A percentile compares a stretch with the other conserved stretches of the same genome.
phyloP scores from a whole-genome alignment of 352 stramenopile species.

The Hyaloperonospora arabidopsidis region DNA sequence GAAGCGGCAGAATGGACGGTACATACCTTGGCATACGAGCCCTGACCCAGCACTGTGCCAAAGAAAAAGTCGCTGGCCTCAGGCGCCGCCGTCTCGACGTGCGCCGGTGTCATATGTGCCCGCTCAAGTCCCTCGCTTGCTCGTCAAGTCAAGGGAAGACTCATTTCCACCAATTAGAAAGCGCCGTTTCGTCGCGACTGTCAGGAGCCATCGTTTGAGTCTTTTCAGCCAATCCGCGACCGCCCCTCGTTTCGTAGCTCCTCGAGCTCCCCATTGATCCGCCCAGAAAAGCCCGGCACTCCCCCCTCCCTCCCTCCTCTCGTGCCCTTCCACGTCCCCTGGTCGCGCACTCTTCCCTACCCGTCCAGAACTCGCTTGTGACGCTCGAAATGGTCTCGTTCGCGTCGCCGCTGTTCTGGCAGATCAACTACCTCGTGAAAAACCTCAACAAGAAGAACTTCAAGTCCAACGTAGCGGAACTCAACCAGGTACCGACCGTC shows the following conservation, averaged over 20 bases:
- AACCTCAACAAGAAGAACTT: slow-evolving; percentile 93
- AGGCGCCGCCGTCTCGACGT: slow-evolving; percentile 57
- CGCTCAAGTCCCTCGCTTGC: not conserved
- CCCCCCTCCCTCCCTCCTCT: not conserved
- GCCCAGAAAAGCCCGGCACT: slow-evolving; percentile 15
- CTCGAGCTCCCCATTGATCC: slow-evolving; percentile 12
- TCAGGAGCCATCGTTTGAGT: not conserved
- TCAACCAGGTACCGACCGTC: slow-evolving; percentile 85
- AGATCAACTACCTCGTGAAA: slow-evolving; percentile 90
- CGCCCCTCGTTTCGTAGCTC: slow-evolving; percentile 18
- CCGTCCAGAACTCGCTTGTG: not conserved
- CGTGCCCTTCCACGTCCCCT: slow-evolving; percentile 1
- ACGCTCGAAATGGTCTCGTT: slow-evolving; percentile 74
- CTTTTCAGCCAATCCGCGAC: slow-evolving; percentile 4
- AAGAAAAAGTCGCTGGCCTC: slow-evolving; percentile 83
- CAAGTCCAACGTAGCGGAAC: slow-evolving; percentile 87
- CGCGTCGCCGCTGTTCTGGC: slow-evolving; percentile 89
- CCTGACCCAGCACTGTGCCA: slow-evolving; percentile 77
- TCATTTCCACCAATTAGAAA: slow-evolving; percentile 9
- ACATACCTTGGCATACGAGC: slow-evolving; percentile 79
- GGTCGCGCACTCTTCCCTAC: too few species aligned
- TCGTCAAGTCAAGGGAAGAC: slow-evolving; percentile 12
- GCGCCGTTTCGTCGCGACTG: not conserved
- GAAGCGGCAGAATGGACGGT: not conserved
- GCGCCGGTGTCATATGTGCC: slow-evolving; percentile 26